Conservation (phyloP, 768 basidiomycete genomes). For the Lactarius hatsudake region DNA sequence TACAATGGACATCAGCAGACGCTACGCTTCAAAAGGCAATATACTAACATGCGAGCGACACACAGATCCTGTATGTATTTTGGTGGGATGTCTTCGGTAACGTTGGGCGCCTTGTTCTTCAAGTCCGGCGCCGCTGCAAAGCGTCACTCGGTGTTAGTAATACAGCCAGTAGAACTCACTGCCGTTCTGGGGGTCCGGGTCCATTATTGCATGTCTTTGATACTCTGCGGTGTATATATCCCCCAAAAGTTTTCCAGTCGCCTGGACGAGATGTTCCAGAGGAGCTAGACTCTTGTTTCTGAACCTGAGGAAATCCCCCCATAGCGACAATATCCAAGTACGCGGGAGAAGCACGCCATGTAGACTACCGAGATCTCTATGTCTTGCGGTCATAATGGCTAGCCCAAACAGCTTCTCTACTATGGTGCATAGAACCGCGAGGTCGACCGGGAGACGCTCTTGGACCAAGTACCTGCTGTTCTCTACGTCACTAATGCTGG, state of each 20-base stretch:
- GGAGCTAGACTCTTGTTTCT: background rate
- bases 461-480: conserved; percentile 45
- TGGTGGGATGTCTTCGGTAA: background rate
- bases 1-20: background rate
- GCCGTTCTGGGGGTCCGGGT: background rate
- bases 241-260: conserved; percentile 3
- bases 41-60: conserved; percentile 16
- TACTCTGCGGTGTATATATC: conserved; percentile 20
- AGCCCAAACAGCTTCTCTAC: conserved; percentile 48
- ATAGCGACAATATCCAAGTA: conserved; percentile 44
- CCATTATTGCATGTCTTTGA: background rate
- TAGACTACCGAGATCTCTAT: conserved; percentile 30
- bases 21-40: background rate
- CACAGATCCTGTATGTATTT: conserved; percentile 12
- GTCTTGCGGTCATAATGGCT: conserved; percentile 38
- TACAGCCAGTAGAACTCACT: background rate
- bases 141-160: background rate
- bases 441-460: conserved; percentile 40
- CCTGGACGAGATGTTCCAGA: background rate
- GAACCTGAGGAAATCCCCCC: conserved; percentile 21
- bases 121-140: background rate
- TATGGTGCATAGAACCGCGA: conserved; percentile 49
- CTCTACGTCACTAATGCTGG: background rate
- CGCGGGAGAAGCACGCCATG: conserved; percentile 53
- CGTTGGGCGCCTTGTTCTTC: conserved; percentile 1